A percentile compares a stretch with the other conserved stretches of the same genome.
Evolutionary conservation across 2,329 filamentous ascomycete genomes (phyloP).

Genomic region (Aspergillus cejpii): DNA sequence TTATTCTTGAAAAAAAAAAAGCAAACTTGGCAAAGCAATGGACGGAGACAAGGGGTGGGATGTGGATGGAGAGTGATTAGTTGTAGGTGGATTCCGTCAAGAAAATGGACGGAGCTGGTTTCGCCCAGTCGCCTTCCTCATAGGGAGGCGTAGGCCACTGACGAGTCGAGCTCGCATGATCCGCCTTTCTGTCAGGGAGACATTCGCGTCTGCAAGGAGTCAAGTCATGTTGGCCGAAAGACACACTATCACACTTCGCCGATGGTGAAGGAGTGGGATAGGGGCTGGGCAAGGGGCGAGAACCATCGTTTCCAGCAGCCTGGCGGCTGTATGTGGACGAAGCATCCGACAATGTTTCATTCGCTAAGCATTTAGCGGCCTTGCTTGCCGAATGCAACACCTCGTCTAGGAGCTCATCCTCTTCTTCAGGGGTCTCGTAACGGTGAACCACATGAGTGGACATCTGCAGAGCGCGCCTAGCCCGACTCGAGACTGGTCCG

Average conservation of each 20-base stretch:
- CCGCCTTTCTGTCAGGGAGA: conserved; percentile 53
- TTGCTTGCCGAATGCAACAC: conserved; percentile 69
- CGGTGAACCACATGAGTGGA: conserved; percentile 68
- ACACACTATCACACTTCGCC: conserved; percentile 69
- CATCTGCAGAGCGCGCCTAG: conserved; percentile 64
- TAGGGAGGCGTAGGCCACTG: conserved; percentile 97
- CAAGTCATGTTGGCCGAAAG: conserved; percentile 56
- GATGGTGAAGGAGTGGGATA: conserved; percentile 72
- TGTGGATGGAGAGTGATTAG: conserved; percentile 19
- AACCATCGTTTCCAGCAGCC: conserved; percentile 23
- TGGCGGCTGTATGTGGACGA: conserved; percentile 53
- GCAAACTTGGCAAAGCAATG: conserved; percentile 4
- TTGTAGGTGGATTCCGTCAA: conserved; percentile 53
- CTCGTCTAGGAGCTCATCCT: conserved; percentile 92
- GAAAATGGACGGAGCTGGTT: conserved; percentile 72
- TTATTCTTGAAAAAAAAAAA: conserved; percentile 13
- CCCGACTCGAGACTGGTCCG: conserved; percentile 66
- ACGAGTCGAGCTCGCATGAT: conserved; percentile 47
- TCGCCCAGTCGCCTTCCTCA: conserved; percentile 86
- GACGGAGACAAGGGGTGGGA: neutral
- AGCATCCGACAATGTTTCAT: conserved; percentile 28
- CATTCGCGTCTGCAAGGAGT: conserved; percentile 60
- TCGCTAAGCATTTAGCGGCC: conserved; percentile 64
- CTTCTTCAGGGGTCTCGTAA: conserved; percentile 92
- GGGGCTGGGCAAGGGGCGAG: conserved; percentile 40